A percentile compares a stretch with the other conserved stretches of the same genome.
These are phyloP conservation scores for Agrostemma githago DNA, from an alignment of 148 eudicot genomes.

Conservation along the genomic window DNA sequence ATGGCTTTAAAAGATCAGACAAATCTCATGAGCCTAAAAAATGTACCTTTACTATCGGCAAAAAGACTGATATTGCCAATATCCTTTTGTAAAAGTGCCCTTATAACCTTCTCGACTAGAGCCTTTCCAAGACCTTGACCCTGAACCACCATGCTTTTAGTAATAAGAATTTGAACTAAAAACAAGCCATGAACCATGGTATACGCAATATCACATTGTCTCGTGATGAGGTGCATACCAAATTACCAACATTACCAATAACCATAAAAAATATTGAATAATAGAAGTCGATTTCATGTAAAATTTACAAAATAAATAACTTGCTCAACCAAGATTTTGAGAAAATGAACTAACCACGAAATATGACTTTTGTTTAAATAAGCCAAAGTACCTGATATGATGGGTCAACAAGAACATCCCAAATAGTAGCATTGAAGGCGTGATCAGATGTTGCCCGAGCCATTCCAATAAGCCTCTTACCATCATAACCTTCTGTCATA, in stretches of 20 bases:
- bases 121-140: slow-evolving; percentile 98
- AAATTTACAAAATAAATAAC: neutral
- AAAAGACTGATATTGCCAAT: slow-evolving; percentile 89
- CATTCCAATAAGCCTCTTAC: slow-evolving; percentile 87
- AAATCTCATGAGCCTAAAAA: slow-evolving; percentile 1
- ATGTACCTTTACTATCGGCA: slow-evolving; percentile 84
- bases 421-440: slow-evolving; percentile 95
- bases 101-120: slow-evolving; percentile 85
- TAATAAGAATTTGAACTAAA: neutral
- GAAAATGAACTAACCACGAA: neutral
- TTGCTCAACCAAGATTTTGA: neutral
- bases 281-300: neutral
- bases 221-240: neutral
- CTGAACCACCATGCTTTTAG: slow-evolving; percentile 30
- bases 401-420: slow-evolving; percentile 99
- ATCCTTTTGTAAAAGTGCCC: slow-evolving; percentile 88
- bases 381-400: slow-evolving; percentile 68
- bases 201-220: neutral
- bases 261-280: neutral
- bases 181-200: neutral
- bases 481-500: slow-evolving; percentile 66
- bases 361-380: slow-evolving; percentile 3
- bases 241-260: neutral
- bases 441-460: slow-evolving; percentile 99
- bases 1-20: neutral